A percentile compares a stretch with the other conserved stretches of the same genome.
Conservation (phyloP, 148 eudicot species). For the Vaccinium darrowii region DNA sequence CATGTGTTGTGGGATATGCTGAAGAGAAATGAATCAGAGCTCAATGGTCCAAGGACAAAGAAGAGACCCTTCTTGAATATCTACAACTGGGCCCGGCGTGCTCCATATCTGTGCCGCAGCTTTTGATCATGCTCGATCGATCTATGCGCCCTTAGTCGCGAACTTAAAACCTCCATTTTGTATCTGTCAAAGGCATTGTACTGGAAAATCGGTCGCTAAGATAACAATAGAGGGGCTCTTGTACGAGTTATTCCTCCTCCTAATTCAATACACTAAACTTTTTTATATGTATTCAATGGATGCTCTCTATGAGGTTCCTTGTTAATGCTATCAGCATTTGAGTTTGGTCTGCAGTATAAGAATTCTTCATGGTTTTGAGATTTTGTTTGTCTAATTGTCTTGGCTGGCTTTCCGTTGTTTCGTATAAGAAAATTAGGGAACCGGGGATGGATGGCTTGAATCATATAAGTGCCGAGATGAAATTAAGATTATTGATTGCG, state of each 20-base stretch:
- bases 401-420: not conserved
- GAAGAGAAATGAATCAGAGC: constrained; percentile 28
- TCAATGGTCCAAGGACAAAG: not conserved
- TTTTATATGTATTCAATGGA: not conserved
- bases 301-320: not conserved
- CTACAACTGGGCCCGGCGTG: constrained; percentile 22
- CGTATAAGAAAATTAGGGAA: not conserved
- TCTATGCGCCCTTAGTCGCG: not conserved
- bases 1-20: constrained; percentile 55
- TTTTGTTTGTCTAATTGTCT: no score
- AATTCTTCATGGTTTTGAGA: not conserved
- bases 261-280: not conserved
- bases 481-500: no score
- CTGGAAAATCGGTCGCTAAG: not conserved
- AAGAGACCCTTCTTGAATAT: constrained; percentile 11
- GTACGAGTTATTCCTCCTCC: not conserved
- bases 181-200: not conserved
- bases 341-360: not conserved
- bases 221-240: not conserved
- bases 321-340: not conserved
- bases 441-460: no score
- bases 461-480: no score
- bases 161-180: not conserved
- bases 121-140: constrained; percentile 1
- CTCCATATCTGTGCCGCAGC: constrained; percentile 23